phyloP scores from a whole-genome alignment of 208 protist species.

The Trypanosoma melophagium region DNA sequence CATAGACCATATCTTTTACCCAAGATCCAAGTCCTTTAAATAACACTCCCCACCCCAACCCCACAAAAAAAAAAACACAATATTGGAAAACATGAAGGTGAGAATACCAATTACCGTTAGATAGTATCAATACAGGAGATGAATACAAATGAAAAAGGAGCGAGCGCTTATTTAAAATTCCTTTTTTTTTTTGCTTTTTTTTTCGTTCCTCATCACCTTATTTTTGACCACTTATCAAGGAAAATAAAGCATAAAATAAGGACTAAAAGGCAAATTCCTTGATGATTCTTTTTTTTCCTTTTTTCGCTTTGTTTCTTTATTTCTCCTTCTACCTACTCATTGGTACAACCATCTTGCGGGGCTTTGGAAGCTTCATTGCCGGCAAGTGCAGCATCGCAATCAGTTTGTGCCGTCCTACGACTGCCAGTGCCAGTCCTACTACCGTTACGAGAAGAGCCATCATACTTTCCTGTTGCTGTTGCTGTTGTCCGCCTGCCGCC shows the following conservation, averaged over 20 bases:
- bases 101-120: too few species aligned
- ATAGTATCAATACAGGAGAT: too few species aligned
- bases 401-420: conserved; percentile 37
- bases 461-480: conserved; percentile 26
- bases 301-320: background rate
- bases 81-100: too few species aligned
- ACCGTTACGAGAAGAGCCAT: conserved; percentile 30
- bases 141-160: too few species aligned
- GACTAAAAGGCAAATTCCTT: background rate
- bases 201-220: background rate
- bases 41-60: background rate
- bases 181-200: too few species aligned
- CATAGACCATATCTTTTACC: too few species aligned
- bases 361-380: conserved; percentile 43
- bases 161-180: too few species aligned
- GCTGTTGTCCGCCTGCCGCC: background rate
- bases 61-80: background rate
- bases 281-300: conserved; percentile 6
- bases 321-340: conserved; percentile 5
- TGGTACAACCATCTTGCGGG: conserved; percentile 41
- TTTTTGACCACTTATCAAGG: conserved; percentile 5
- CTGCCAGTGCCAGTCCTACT: conserved; percentile 28
- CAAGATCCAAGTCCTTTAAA: too few species aligned
- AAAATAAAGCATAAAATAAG: background rate
- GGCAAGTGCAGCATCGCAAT: conserved; percentile 38